These are phyloP conservation scores for Rutstroemia sp. DNA, from an alignment of 2,329 filamentous ascomycete species.

Conservation along the genomic window DNA sequence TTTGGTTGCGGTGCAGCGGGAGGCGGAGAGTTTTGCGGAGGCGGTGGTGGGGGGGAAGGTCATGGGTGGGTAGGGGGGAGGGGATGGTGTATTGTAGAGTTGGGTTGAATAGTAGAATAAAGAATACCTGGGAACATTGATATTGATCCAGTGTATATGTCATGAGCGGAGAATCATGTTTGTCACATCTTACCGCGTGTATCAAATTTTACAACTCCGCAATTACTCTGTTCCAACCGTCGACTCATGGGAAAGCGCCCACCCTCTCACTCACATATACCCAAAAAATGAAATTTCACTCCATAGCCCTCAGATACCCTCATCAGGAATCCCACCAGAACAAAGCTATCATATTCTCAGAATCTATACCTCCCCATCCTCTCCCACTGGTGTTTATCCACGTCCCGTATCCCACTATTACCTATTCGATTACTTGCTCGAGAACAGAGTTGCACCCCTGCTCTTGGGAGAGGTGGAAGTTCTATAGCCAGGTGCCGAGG, in stretches of 20 bases:
- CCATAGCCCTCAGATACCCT: neutral
- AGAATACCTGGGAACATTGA: no score
- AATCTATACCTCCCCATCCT: constrained; percentile 29
- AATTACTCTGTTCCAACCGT: no score
- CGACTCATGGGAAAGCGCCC: no score
- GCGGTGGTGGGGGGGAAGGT: constrained; percentile 29
- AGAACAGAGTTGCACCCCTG: constrained; percentile 40
- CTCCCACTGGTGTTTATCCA: constrained; percentile 40
- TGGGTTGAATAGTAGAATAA: neutral
- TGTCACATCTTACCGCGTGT: no score
- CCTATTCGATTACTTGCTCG: constrained; percentile 39
- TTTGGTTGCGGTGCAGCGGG: constrained; percentile 50
- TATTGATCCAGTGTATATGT: no score
- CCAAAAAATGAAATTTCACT: no score
- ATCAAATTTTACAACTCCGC: no score
- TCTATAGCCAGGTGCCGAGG: constrained; percentile 33
- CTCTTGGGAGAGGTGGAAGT: constrained; percentile 38
- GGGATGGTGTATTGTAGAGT: neutral
- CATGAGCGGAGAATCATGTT: no score
- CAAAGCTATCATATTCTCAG: no score
- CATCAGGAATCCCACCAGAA: neutral
- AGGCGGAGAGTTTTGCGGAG: constrained; percentile 55
- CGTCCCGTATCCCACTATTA: constrained; percentile 38
- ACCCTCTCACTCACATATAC: no score
- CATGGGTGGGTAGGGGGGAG: neutral